phyloP scores from a whole-genome alignment of 2,329 filamentous ascomycete species.

The Alternaria sp. region DNA sequence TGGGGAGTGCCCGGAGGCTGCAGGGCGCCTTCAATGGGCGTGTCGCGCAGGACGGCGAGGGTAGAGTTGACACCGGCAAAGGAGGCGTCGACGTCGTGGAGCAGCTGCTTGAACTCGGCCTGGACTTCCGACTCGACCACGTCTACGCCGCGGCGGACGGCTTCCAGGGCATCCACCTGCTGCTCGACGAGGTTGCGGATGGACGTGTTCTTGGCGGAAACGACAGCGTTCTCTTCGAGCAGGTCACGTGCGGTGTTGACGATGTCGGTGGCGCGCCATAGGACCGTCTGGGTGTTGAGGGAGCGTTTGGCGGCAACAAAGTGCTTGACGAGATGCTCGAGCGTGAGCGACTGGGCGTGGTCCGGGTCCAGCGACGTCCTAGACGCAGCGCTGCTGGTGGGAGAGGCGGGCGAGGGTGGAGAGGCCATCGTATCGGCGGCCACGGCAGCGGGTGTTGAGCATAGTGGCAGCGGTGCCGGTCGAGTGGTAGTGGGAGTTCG shows the following conservation, averaged over 20 bases:
- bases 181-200: constrained; percentile 52
- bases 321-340: constrained; percentile 82
- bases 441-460: not conserved
- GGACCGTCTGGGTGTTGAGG: constrained; percentile 79
- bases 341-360: constrained; percentile 50
- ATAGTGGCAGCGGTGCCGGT: not conserved
- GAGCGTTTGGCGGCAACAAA: constrained; percentile 88
- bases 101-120: constrained; percentile 59
- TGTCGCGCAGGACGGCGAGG: constrained; percentile 68
- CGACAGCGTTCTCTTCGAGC: constrained; percentile 78
- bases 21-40: constrained; percentile 68
- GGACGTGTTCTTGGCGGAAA: constrained; percentile 61
- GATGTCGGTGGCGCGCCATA: constrained; percentile 86
- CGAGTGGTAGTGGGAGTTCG: not conserved
- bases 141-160: constrained; percentile 52
- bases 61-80: constrained; percentile 70
- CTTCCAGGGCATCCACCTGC: constrained; percentile 52
- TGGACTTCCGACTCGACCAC: constrained; percentile 51
- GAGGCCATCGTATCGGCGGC: constrained; percentile 40
- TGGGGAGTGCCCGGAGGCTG: constrained; percentile 58
- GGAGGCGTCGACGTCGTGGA: constrained; percentile 70
- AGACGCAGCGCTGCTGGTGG: constrained; percentile 45
- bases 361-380: constrained; percentile 28
- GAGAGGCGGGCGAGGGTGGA: constrained; percentile 50
- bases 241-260: constrained; percentile 76